Percentiles rank a stretch among this genome's conserved stretches.
These are phyloP conservation scores for Scleroderma citrinum DNA, from an alignment of 768 basidiomycete genomes.

Conservation along the genomic window DNA sequence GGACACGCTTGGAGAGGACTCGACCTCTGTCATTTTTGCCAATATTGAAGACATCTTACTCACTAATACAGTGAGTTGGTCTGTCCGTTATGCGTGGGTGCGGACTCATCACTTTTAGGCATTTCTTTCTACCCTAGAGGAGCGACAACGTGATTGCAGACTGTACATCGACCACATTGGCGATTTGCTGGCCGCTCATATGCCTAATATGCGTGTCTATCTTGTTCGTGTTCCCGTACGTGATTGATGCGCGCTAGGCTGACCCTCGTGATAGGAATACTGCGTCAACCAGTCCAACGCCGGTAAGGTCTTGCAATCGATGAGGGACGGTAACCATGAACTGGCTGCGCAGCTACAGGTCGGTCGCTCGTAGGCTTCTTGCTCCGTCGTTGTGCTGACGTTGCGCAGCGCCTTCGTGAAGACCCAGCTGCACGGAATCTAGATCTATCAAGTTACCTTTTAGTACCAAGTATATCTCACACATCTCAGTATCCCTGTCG, in stretches of 20 bases:
- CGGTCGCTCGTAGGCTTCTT: slow-evolving; percentile 6
- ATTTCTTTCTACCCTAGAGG: slow-evolving; percentile 85
- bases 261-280: slow-evolving; percentile 51
- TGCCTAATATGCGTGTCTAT: slow-evolving; percentile 76
- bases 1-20: slow-evolving; percentile 64
- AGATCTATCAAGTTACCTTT: slow-evolving; percentile 85
- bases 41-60: slow-evolving; percentile 92
- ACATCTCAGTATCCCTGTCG: not conserved
- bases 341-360: slow-evolving; percentile 68
- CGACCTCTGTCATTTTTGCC: slow-evolving; percentile 78
- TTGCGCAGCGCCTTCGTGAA: slow-evolving; percentile 60
- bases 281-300: slow-evolving; percentile 85
- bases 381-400: too few relatives aligned
- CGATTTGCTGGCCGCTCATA: slow-evolving; percentile 71
- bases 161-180: slow-evolving; percentile 87
- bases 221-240: slow-evolving; percentile 42
- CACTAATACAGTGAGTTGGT: slow-evolving; percentile 68
- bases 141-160: slow-evolving; percentile 86
- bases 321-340: slow-evolving; percentile 62
- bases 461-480: slow-evolving; percentile 72
- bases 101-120: slow-evolving; percentile 36
- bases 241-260: not conserved
- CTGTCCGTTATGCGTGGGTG: not conserved
- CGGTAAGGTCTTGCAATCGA: slow-evolving; percentile 67
- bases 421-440: slow-evolving; percentile 73